A percentile compares a stretch with the other conserved stretches of the same genome.
Evolutionary conservation across 176 grass and related monocot genomes (phyloP).

Genomic region (Neostapfia colusana): DNA sequence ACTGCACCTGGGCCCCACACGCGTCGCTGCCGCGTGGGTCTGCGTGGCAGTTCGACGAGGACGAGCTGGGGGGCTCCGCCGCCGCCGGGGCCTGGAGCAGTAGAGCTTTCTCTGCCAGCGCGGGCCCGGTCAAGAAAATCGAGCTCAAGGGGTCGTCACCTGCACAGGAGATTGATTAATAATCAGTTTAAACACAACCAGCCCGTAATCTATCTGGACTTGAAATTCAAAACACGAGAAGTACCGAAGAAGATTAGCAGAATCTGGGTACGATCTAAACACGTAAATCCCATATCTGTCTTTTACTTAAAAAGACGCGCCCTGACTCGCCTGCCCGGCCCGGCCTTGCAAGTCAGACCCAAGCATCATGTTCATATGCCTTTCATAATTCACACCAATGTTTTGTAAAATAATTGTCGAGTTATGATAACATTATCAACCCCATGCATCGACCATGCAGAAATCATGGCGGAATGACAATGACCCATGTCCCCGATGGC

Average conservation of each 20-base stretch:
- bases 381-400: neutral
- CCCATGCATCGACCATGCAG: conserved; percentile 17
- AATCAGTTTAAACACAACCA: neutral
- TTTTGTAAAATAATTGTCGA: neutral
- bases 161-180: neutral
- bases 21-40: conserved; percentile 21
- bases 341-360: conserved; percentile 31
- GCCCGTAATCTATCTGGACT: neutral
- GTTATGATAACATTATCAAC: neutral
- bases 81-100: conserved; percentile 31
- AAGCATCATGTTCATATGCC: conserved; percentile 13
- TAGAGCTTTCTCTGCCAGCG: neutral
- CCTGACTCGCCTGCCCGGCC: neutral
- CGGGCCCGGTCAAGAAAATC: conserved; percentile 47
- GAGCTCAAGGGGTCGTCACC: conserved; percentile 45
- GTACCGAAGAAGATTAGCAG: conserved; percentile 45
- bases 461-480: conserved; percentile 41
- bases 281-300: conserved; percentile 43
- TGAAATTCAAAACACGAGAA: neutral
- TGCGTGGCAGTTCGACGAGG: conserved; percentile 49
- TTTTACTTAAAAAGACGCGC: conserved; percentile 51
- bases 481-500: neutral
- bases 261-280: conserved; percentile 51
- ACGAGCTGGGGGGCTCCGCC: conserved; percentile 46
- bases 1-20: conserved; percentile 5